Evolutionary conservation across 352 stramenopile genomes (phyloP).

Genomic region (Blastocystis sp.): DNA sequence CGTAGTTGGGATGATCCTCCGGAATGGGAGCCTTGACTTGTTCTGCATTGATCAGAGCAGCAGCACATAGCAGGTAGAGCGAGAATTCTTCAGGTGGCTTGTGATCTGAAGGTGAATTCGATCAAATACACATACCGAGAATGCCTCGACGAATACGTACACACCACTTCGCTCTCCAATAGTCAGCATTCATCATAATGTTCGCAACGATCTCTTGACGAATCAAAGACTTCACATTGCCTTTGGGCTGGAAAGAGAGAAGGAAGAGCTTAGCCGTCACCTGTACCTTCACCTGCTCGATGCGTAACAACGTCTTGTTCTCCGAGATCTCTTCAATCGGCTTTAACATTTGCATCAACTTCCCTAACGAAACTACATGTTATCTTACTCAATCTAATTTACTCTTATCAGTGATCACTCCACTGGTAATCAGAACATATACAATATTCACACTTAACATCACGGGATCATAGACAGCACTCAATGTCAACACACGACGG

Average conservation of each 20-base stretch:
- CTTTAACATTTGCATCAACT: constrained; percentile 57
- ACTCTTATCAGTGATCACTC: constrained; percentile 47
- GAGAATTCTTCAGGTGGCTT: background rate
- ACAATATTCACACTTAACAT: constrained; percentile 28
- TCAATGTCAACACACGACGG: constrained; percentile 37
- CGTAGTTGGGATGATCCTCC: background rate
- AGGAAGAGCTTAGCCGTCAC: constrained; percentile 14
- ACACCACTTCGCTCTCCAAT: constrained; percentile 50
- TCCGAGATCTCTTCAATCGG: constrained; percentile 22
- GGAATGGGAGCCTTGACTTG: background rate
- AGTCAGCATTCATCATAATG: constrained; percentile 9
- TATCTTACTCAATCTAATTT: background rate
- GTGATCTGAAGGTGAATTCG: background rate
- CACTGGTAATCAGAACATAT: constrained; percentile 38
- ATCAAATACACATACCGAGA: background rate
- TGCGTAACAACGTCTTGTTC: constrained; percentile 15
- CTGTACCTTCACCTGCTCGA: constrained; percentile 55
- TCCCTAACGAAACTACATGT: background rate
- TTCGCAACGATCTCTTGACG: background rate
- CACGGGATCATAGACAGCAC: constrained; percentile 29
- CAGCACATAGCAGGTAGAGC: constrained; percentile 6
- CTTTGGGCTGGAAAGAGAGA: constrained; percentile 2
- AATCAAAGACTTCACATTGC: background rate
- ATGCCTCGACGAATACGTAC: background rate
- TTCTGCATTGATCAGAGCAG: background rate